A percentile compares a stretch with the other conserved stretches of the same genome.
Evolutionary conservation across 78 protist genomes (phyloP).

Genomic region (Neovahlkampfia damariscottae): DNA sequence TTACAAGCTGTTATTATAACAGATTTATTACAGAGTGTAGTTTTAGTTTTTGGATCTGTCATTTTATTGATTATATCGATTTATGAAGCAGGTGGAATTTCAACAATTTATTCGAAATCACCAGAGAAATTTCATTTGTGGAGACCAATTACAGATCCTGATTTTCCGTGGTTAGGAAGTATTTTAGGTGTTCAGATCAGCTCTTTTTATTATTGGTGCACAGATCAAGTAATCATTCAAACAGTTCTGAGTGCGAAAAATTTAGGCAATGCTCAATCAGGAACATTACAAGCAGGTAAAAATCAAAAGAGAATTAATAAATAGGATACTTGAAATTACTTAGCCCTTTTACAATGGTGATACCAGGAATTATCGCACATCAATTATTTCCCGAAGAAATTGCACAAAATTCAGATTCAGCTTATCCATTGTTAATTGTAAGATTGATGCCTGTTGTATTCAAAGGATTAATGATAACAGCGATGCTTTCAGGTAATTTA

Average conservation of each 20-base stretch:
- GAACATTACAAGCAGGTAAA: conserved; percentile 8
- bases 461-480: conserved; percentile 31
- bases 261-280: not conserved
- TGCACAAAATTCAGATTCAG: conserved; percentile 3
- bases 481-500: conserved; percentile 26
- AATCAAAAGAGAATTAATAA: too few relatives aligned
- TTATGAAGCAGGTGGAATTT: conserved; percentile 18
- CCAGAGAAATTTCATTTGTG: conserved; percentile 1
- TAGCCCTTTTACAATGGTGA: conserved; percentile 16
- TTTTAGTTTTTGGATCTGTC: conserved; percentile 19
- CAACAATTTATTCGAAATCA: not conserved
- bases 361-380: conserved; percentile 35
- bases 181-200: conserved; percentile 2
- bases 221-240: conserved; percentile 27
- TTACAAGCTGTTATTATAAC: conserved; percentile 30
- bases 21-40: conserved; percentile 24
- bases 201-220: conserved; percentile 30
- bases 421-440: conserved; percentile 20
- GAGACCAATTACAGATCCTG: not conserved
- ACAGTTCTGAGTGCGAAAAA: conserved; percentile 20
- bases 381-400: not conserved
- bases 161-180: conserved; percentile 17
- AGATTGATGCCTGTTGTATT: conserved; percentile 15
- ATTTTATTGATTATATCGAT: not conserved
- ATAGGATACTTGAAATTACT: conserved; percentile 31